Evolutionary conservation across 208 protist species (phyloP), one percentile per base, ranked within the genome.

Genomic region (Kentomonas sorsogonicus): DNA sequence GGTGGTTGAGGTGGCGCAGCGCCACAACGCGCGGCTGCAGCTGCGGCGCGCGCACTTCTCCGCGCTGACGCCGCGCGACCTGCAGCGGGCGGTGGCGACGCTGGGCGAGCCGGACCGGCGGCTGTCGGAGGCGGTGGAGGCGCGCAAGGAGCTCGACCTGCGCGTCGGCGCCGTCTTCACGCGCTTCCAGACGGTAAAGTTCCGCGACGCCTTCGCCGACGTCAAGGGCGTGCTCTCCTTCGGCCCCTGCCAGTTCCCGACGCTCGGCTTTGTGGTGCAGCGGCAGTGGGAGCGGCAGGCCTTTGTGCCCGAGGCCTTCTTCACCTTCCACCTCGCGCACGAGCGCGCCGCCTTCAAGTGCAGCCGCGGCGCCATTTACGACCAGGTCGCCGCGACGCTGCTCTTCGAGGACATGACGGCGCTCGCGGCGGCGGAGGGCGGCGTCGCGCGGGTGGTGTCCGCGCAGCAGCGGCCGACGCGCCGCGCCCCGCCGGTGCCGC

Each of bases 171-270:
- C 96, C 20, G 91, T 87, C 39, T 98, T 98, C 65, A 98, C 97
- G 1, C 78, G 97, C 6, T 97, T 89, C 59, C 92, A 96, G 72
- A 94, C 93, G 9, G 56, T 85, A 27, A 76, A 81, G 67, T 89
- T 93, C 51, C 69, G 79, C 29, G 63, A 86, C 64, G 47, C 74
- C 39, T 97, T 97, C 53, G 72, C 67, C 11, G 66, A 63, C 13
- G 74, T 88, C 36, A 66, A 83, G 22, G 66, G 67, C 0, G 83
- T 95, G 38, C 60, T 96, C 4, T 89, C 75, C 66, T 99, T 97
- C 66, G 97, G 97, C 0, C 94, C 95, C 0, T 99, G 97, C 58
- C 96, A 99, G 74, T 97, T 96, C 31, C 97, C 97, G 1, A 97
- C 95, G 26, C 75, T 98, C 18, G 91, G 91, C 34, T 98, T 98